These are phyloP conservation scores for Haplographium delicatum DNA, from an alignment of 495 filamentous ascomycete species.

Conservation along the genomic window DNA sequence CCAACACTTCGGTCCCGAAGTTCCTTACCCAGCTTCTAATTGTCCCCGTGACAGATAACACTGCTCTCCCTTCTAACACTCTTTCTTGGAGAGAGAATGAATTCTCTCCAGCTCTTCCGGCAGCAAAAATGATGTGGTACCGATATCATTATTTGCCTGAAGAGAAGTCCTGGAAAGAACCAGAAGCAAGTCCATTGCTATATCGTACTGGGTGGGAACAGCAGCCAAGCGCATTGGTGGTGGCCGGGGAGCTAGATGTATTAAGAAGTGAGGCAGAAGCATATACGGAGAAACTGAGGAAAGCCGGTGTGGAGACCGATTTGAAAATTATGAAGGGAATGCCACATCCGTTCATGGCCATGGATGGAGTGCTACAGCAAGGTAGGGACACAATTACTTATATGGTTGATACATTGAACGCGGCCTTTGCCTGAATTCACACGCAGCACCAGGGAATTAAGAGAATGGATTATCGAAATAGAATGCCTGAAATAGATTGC, in stretches of 20 bases:
- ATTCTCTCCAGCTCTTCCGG: conserved; percentile 43
- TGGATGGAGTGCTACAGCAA: conserved; percentile 50
- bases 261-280: conserved; percentile 46
- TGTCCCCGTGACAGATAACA: conserved; percentile 56
- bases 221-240: conserved; percentile 45
- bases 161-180: conserved; percentile 36
- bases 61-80: conserved; percentile 39
- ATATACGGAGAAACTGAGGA: conserved; percentile 44
- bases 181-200: conserved; percentile 51
- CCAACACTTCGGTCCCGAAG: conserved; percentile 28
- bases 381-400: conserved; percentile 48
- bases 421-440: conserved; percentile 23
- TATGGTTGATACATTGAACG: conserved; percentile 47
- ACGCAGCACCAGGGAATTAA: no score
- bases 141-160: conserved; percentile 51
- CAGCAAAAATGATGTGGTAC: conserved; percentile 56
- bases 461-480: background rate
- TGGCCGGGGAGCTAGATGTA: conserved; percentile 54
- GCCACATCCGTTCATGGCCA: conserved; percentile 59
- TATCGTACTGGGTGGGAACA: conserved; percentile 40
- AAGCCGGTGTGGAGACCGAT: conserved; percentile 43
- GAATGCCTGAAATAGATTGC: background rate
- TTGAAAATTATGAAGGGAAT: conserved; percentile 53
- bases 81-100: conserved; percentile 45
- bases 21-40: conserved; percentile 49